phyloP scores from a whole-genome alignment of 768 basidiomycete species.

The Boletus sensibilis region DNA sequence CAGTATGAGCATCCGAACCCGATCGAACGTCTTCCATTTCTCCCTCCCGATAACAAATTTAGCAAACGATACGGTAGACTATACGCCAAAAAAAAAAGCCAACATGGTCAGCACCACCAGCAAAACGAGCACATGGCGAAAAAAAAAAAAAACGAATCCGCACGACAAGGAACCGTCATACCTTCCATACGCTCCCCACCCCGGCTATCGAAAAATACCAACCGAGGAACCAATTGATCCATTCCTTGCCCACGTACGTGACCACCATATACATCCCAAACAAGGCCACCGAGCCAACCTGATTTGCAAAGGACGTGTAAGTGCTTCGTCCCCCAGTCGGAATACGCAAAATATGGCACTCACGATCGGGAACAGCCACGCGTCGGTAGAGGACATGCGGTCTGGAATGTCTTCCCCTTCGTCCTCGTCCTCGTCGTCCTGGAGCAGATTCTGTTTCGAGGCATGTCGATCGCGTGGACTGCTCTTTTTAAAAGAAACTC shows the following conservation, averaged over 20 bases:
- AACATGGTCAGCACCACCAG: background rate
- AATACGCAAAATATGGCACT: slow-evolving; percentile 26
- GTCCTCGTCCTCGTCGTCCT: slow-evolving; percentile 43
- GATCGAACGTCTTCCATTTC: slow-evolving; percentile 59
- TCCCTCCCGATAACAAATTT: slow-evolving; percentile 48
- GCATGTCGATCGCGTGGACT: background rate
- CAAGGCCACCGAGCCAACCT: slow-evolving; percentile 69
- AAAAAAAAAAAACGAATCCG: background rate
- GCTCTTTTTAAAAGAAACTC: slow-evolving; percentile 5
- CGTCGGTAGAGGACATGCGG: slow-evolving; percentile 63
- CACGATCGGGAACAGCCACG: slow-evolving; percentile 76
- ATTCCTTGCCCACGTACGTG: slow-evolving; percentile 73
- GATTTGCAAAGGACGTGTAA: too few species aligned
- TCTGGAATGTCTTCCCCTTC: slow-evolving; percentile 59
- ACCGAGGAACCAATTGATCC: slow-evolving; percentile 79
- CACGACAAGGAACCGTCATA: background rate
- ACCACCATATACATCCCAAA: slow-evolving; percentile 69
- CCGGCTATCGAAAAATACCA: slow-evolving; percentile 73
- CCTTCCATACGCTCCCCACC: slow-evolving; percentile 69
- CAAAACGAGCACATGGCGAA: background rate
- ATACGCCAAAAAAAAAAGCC: background rate
- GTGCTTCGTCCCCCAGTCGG: too few species aligned
- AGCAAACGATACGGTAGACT: slow-evolving; percentile 54
- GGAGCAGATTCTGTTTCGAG: slow-evolving; percentile 14
- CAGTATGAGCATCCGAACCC: slow-evolving; percentile 42